Evolutionary conservation across 2,329 filamentous ascomycete genomes (phyloP).

Genomic region (Incumbomyces lentus): DNA sequence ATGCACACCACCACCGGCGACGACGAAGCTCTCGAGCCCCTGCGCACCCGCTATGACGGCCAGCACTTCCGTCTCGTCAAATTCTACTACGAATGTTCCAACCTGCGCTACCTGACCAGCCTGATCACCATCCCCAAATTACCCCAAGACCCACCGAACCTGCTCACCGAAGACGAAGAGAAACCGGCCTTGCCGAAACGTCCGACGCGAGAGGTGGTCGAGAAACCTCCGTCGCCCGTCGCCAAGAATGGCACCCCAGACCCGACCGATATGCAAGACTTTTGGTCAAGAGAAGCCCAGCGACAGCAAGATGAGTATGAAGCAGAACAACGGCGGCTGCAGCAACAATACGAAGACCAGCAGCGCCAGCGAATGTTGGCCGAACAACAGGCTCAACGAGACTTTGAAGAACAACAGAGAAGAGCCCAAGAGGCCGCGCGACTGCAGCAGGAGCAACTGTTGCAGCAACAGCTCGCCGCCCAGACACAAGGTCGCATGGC

Average conservation of each 20-base stretch:
- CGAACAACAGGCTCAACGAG: slow-evolving; percentile 72
- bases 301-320: slow-evolving; percentile 91
- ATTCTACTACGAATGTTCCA: slow-evolving; percentile 99
- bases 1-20: slow-evolving; percentile 97
- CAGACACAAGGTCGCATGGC: slow-evolving; percentile 94
- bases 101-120: slow-evolving; percentile 89
- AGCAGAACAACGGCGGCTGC: slow-evolving; percentile 79
- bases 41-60: slow-evolving; percentile 81
- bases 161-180: slow-evolving; percentile 74
- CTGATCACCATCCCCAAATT: slow-evolving; percentile 94
- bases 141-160: slow-evolving; percentile 82
- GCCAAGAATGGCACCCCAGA: slow-evolving; percentile 59
- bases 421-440: slow-evolving; percentile 79
- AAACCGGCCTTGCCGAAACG: slow-evolving; percentile 73
- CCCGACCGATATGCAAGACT: slow-evolving; percentile 90
- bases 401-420: slow-evolving; percentile 95
- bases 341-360: slow-evolving; percentile 75
- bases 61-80: slow-evolving; percentile 94
- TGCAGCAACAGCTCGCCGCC: slow-evolving; percentile 79
- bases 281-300: slow-evolving; percentile 90
- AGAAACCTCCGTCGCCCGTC: slow-evolving; percentile 59
- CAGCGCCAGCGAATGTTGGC: slow-evolving; percentile 72
- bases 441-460: slow-evolving; percentile 77
- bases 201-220: slow-evolving; percentile 42
- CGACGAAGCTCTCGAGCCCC: slow-evolving; percentile 78